Base-by-base conservation (phyloP, 345 rosid species). In the Gossypium turneri region DNA sequence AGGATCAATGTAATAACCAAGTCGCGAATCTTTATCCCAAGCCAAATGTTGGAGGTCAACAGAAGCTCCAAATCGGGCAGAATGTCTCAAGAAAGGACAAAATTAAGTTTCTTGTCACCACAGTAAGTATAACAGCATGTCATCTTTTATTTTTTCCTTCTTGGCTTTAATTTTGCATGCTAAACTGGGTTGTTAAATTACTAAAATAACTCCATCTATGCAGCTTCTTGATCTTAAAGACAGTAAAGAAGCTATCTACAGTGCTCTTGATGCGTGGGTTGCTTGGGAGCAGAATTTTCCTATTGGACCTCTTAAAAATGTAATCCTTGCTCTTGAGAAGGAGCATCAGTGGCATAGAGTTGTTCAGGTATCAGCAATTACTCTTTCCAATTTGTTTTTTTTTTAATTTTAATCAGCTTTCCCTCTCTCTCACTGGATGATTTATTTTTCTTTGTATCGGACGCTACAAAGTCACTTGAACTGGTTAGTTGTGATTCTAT, bases 251-350 rank as follows among this genome's bases (percentile, higher is more conserved):
- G 89, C 88, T 50, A 85, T 94, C 45, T 94, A 94, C 79, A 91
- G 97, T 81, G 85, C 94, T 82, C 91, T 94, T 41, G 97, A 94
- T 84, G 95, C 97, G 53, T 94, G 97, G 97, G 92, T 94, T 80
- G 97, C 98, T 62, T 92, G 97, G 97, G 97, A 94, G 84, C 88
- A 81, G 25, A 86, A 79, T 16, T 94, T 94, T 82, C 98, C 98
- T 25, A 81, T 90, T 80, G 97, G 82, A 17, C 81, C 92, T 34
- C 87, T 94, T 34, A 92, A 88, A 84, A 84, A 78, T 75, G 97
- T 83, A 53, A 77, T 94, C 79, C 64, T 85, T 78, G 81, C 80
- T 75, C 97, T 94, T 64, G 97, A 92, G 87, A 88, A 88, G 80
- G 86, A 92, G 76, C 88, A 92, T 25, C 97, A 92, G 76, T 92